phyloP scores from a whole-genome alignment of 495 filamentous ascomycete species.

The Trichoderma reesei region DNA sequence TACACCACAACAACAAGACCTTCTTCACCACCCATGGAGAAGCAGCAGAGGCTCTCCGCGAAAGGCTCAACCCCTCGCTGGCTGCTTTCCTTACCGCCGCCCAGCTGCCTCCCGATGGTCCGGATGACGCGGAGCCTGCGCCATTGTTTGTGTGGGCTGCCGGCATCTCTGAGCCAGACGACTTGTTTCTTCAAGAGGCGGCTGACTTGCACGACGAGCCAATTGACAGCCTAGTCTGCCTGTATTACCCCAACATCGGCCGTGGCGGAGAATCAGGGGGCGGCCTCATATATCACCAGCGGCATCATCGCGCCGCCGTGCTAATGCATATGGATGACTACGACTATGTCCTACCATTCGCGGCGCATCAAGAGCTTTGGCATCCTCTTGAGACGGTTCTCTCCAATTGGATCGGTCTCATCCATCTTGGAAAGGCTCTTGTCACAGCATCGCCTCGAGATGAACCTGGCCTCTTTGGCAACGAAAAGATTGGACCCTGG shows the following conservation, averaged over 20 bases:
- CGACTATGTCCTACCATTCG: slow-evolving; percentile 14
- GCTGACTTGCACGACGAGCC: slow-evolving; percentile 11
- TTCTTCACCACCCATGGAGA: slow-evolving; percentile 17
- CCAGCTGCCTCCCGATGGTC: slow-evolving; percentile 14
- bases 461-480: slow-evolving; percentile 11
- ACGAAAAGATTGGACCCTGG: slow-evolving; percentile 20
- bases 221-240: slow-evolving; percentile 11
- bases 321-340: slow-evolving; percentile 18
- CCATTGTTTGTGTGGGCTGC: neutral
- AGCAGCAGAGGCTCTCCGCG: slow-evolving; percentile 15
- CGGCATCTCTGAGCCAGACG: neutral
- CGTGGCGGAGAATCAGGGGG: slow-evolving; percentile 11
- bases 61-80: slow-evolving; percentile 20
- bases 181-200: slow-evolving; percentile 8
- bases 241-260: slow-evolving; percentile 15
- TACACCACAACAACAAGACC: slow-evolving; percentile 12
- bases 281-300: slow-evolving; percentile 21
- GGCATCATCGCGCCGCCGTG: slow-evolving; percentile 14
- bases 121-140: neutral
- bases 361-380: slow-evolving; percentile 20
- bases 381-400: slow-evolving; percentile 31
- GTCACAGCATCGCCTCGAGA: slow-evolving; percentile 17
- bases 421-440: slow-evolving; percentile 21
- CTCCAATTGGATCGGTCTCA: slow-evolving; percentile 27
- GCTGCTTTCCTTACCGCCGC: slow-evolving; percentile 21